These are phyloP conservation scores for Pseudognaphalium luteoalbum DNA, from an alignment of 129 eudicot genomes.

Conservation along the genomic window DNA sequence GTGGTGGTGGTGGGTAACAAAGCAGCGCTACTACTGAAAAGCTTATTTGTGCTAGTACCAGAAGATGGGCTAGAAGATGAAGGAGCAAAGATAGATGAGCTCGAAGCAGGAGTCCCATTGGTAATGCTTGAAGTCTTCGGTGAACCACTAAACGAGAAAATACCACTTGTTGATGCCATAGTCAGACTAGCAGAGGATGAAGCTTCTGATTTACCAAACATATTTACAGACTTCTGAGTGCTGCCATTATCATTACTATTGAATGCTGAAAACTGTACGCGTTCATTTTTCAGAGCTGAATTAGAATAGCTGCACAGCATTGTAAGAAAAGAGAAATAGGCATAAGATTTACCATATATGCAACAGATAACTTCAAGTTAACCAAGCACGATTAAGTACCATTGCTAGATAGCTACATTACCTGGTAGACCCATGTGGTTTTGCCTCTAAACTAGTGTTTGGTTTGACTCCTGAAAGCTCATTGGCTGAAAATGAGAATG, in stretches of 20 bases:
- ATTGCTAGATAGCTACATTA: conserved; percentile 1
- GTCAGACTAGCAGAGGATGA: conserved; percentile 23
- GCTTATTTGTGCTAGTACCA: conserved; percentile 26
- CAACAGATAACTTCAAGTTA: conserved; percentile 3
- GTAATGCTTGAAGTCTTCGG: conserved; percentile 24
- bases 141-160: conserved; percentile 33
- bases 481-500: conserved; percentile 27
- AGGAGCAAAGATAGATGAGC: conserved; percentile 31
- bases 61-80: conserved; percentile 32
- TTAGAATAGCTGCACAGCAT: conserved; percentile 40
- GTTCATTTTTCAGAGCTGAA: conserved; percentile 22
- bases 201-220: conserved; percentile 20
- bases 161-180: conserved; percentile 28
- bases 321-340: background rate
- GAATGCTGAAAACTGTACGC: conserved; percentile 19
- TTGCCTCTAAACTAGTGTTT: conserved; percentile 25
- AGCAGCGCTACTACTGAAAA: conserved; percentile 27
- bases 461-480: conserved; percentile 22
- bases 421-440: conserved; percentile 34
- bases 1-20: conserved; percentile 28
- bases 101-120: conserved; percentile 46
- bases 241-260: conserved; percentile 29
- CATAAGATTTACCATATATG: conserved; percentile 3
- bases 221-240: conserved; percentile 22
- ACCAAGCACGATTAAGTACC: conserved; percentile 9